phyloP scores from a whole-genome alignment of 2,329 filamentous ascomycete genomes.

The Chalara sp. region DNA sequence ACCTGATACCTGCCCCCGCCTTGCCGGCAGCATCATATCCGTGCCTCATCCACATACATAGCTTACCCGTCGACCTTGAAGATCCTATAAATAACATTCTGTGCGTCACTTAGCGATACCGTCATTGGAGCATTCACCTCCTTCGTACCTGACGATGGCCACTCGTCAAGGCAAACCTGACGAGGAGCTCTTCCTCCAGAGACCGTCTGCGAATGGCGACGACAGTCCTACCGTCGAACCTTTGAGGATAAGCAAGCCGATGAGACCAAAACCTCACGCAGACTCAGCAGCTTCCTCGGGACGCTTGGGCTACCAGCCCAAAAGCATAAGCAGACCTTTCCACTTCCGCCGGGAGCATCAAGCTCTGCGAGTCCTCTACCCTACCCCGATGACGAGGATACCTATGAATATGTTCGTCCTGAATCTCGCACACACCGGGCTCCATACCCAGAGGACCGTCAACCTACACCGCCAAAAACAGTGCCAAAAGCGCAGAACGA shows the following conservation, averaged over 20 bases:
- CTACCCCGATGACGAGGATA: slow-evolving; percentile 51
- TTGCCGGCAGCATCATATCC: slow-evolving; percentile 14
- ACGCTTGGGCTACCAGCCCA: slow-evolving; percentile 44
- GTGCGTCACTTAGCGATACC: slow-evolving; percentile 19
- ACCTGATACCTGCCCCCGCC: slow-evolving; percentile 3
- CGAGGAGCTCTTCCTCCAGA: slow-evolving; percentile 74
- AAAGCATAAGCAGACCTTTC: slow-evolving; percentile 50
- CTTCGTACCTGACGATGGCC: slow-evolving; percentile 24
- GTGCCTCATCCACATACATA: slow-evolving; percentile 18
- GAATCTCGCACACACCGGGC: slow-evolving; percentile 25
- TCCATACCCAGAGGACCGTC: slow-evolving; percentile 29
- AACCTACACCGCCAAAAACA: slow-evolving; percentile 14
- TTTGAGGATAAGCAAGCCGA: slow-evolving; percentile 76
- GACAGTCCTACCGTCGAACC: slow-evolving; percentile 79
- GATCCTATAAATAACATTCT: slow-evolving; percentile 23
- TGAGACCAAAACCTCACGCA: slow-evolving; percentile 49
- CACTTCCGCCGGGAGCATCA: slow-evolving; percentile 60
- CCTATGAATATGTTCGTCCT: slow-evolving; percentile 25
- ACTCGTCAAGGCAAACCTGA: slow-evolving; percentile 57
- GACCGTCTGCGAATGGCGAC: slow-evolving; percentile 31
- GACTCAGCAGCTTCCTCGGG: slow-evolving; percentile 25
- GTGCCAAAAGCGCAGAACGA: slow-evolving; percentile 8
- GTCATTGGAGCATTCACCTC: slow-evolving; percentile 15
- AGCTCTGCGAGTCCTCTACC: slow-evolving; percentile 62
- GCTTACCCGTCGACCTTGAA: slow-evolving; percentile 16